These are phyloP conservation scores for Ballota nigra DNA, from an alignment of 257 asterid genomes.

Conservation along the genomic window DNA sequence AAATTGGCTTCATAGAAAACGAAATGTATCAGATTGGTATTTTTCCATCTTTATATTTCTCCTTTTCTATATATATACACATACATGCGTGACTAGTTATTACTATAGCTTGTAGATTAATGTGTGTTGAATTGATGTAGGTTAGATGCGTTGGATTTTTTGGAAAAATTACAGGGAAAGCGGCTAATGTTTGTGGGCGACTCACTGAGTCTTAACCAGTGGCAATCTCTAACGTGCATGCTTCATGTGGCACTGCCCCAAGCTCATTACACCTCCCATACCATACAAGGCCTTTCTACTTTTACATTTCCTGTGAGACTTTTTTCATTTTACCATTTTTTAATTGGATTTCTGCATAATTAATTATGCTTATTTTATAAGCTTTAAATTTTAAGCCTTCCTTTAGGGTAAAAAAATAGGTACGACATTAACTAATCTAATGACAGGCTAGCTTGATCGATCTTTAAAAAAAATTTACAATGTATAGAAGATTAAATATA, in stretches of 20 bases:
- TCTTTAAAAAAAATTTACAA: no score
- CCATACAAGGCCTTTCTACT: slow-evolving; percentile 29
- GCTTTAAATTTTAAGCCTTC: no score
- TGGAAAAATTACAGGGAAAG: slow-evolving; percentile 46
- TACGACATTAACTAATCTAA: no score
- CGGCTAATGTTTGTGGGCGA: slow-evolving; percentile 70
- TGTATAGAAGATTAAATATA: no score
- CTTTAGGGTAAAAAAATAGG: no score
- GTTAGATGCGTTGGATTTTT: slow-evolving; percentile 47
- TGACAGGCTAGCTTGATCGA: no score
- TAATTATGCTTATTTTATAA: no score
- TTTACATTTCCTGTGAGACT: slow-evolving; percentile 48
- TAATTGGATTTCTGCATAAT: no score
- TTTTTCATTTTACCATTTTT: no score
- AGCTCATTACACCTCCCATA: slow-evolving; percentile 32
- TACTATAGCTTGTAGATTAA: background rate
- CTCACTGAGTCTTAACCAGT: slow-evolving; percentile 58
- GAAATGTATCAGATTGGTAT: no score
- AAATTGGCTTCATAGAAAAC: no score
- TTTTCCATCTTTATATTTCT: slow-evolving; percentile 46
- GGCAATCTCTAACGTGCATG: slow-evolving; percentile 75
- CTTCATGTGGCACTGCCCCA: slow-evolving; percentile 47
- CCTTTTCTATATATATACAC: slow-evolving; percentile 29
- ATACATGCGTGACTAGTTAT: no score
- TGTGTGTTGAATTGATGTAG: slow-evolving; percentile 25